A percentile compares a stretch with the other conserved stretches of the same genome.
phyloP scores from a whole-genome alignment of 2,329 filamentous ascomycete genomes.

The Cryphonectria naterciae region DNA sequence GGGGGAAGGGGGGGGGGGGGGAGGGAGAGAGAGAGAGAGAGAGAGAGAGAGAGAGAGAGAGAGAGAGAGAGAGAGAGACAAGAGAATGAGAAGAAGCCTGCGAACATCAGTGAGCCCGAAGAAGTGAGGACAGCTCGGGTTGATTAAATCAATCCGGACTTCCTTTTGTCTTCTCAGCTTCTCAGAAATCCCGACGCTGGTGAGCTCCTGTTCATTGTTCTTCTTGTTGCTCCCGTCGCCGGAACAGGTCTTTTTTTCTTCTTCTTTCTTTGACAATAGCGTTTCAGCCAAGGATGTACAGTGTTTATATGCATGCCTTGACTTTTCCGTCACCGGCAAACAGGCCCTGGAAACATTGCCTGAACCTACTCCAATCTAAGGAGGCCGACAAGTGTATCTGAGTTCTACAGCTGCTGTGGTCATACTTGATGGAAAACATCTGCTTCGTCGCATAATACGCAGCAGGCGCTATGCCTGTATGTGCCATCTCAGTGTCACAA shows the following conservation, averaged over 20 bases:
- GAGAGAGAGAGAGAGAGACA: not conserved
- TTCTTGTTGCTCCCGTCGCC: constrained; percentile 12
- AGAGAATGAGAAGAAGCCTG: not conserved
- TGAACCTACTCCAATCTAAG: not conserved
- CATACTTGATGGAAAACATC: not conserved
- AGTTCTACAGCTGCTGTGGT: not conserved
- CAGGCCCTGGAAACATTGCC: not conserved
- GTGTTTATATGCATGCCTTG: not conserved
- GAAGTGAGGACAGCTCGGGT: not conserved
- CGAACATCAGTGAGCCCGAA: not conserved
- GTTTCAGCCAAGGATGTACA: not conserved
- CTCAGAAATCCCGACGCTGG: not conserved
- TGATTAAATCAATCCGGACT: not conserved
- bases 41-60: no score
- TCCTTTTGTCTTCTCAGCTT: constrained; percentile 12
- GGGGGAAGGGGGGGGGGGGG: no score
- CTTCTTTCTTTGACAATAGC: constrained; percentile 17
- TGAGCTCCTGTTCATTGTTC: constrained; percentile 20
- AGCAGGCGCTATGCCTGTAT: not conserved
- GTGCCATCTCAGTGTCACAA: not conserved
- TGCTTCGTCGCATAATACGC: not conserved
- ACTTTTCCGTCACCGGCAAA: constrained; percentile 8
- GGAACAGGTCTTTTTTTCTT: constrained; percentile 15
- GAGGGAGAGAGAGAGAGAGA: not conserved
- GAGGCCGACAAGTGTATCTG: not conserved